Percentiles rank a stretch among this genome's conserved stretches.
phyloP scores from a whole-genome alignment of 768 basidiomycete species.

The Phlebiopsis gigantea region DNA sequence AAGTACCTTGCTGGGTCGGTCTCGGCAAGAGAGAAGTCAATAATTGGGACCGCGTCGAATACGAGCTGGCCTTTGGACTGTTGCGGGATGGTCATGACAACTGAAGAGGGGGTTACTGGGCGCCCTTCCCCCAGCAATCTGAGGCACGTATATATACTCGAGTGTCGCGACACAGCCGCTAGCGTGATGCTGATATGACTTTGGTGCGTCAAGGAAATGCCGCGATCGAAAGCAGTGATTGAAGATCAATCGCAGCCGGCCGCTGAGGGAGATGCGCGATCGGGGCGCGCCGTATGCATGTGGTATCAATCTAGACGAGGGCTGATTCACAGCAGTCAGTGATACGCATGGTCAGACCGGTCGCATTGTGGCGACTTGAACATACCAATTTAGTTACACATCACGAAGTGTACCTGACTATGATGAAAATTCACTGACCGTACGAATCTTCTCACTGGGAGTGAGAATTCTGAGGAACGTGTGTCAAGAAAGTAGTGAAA shows the following conservation, averaged over 20 bases:
- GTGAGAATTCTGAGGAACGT: too few species aligned
- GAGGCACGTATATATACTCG: background rate
- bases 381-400: too few species aligned
- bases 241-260: background rate
- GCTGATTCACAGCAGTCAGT: too few species aligned
- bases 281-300: too few species aligned
- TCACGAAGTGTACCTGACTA: too few species aligned
- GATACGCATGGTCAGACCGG: too few species aligned
- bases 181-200: background rate
- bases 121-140: background rate
- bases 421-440: too few species aligned
- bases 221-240: background rate
- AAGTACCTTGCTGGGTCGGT: slow-evolving; percentile 1
- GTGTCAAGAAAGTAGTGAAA: too few species aligned
- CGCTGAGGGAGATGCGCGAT: background rate
- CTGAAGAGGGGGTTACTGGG: background rate
- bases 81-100: background rate
- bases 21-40: slow-evolving; percentile 10
- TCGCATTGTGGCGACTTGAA: too few species aligned
- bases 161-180: background rate
- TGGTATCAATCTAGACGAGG: too few species aligned
- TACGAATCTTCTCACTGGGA: too few species aligned
- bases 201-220: background rate
- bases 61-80: background rate
- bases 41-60: slow-evolving; percentile 9